Evolutionary conservation across 148 eudicot genomes (phyloP).

Genomic region (Rhododendron mucronatum): DNA sequence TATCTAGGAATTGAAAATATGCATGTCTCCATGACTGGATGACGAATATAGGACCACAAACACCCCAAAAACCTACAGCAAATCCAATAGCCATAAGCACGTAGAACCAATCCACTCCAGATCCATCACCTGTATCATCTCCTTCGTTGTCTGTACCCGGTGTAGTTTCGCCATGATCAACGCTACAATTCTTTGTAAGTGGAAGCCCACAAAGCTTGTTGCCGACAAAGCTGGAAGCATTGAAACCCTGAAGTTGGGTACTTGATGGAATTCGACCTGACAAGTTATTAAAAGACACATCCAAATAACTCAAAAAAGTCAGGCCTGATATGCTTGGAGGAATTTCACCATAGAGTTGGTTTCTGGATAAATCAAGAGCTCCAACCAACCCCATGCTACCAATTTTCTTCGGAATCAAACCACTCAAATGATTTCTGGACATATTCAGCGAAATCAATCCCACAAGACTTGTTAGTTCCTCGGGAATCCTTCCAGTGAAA

Average conservation of each 20-base stretch:
- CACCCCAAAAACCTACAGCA: not conserved
- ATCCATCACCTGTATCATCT: not conserved
- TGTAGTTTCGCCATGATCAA: not conserved
- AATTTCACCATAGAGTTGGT: not conserved
- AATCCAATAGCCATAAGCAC: not conserved
- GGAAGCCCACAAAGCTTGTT: not conserved
- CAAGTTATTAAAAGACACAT: not conserved
- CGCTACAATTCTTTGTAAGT: not conserved
- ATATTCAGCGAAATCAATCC: not conserved
- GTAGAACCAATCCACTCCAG: not conserved
- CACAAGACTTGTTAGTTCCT: not conserved
- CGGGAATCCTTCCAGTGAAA: not conserved
- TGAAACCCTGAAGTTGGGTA: not conserved
- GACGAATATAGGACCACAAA: not conserved
- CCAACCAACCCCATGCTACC: not conserved
- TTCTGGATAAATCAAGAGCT: not conserved
- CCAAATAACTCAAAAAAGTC: not conserved
- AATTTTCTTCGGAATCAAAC: not conserved
- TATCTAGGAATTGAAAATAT: too few species aligned
- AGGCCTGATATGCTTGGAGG: not conserved
- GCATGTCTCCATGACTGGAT: too few species aligned
- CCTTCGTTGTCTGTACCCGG: not conserved
- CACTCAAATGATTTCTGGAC: not conserved
- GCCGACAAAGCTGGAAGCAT: not conserved
- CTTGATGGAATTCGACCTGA: slow-evolving; percentile 5